Evolutionary conservation across 805 yeast species (phyloP).

Genomic region (Sugiyamaella valdiviana): DNA sequence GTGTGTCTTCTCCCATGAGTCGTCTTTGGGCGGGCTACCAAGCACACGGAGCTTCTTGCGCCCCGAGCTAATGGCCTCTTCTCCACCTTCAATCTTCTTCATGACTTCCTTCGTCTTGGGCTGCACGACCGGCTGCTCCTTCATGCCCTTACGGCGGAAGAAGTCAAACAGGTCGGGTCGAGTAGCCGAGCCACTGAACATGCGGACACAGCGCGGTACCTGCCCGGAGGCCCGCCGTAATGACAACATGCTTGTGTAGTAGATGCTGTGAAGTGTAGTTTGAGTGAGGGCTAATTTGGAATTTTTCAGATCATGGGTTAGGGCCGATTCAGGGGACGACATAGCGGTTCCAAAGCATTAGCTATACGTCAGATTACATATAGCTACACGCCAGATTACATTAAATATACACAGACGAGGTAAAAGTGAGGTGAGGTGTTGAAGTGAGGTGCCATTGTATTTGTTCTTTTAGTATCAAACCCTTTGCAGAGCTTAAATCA

Average conservation of each 20-base stretch:
- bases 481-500: no score
- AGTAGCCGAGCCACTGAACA: constrained; percentile 1
- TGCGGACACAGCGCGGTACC: neutral
- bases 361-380: no score
- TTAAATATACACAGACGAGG: no score
- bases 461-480: no score
- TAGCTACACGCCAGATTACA: no score
- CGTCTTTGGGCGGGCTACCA: constrained; percentile 18
- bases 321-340: neutral
- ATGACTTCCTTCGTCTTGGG: constrained; percentile 20
- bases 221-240: neutral
- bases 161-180: constrained; percentile 16
- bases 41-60: constrained; percentile 20
- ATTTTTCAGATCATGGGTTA: constrained; percentile 3
- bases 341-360: no score
- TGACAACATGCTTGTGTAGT: neutral
- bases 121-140: constrained; percentile 3
- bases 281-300: neutral
- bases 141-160: constrained; percentile 13
- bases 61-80: constrained; percentile 2
- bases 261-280: neutral
- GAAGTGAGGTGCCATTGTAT: no score
- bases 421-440: no score
- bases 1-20: constrained; percentile 14
- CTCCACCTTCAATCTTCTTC: constrained; percentile 14